Evolutionary conservation across 2,329 filamentous ascomycete genomes (phyloP).

Genomic region (Domatiomyces globalis): DNA sequence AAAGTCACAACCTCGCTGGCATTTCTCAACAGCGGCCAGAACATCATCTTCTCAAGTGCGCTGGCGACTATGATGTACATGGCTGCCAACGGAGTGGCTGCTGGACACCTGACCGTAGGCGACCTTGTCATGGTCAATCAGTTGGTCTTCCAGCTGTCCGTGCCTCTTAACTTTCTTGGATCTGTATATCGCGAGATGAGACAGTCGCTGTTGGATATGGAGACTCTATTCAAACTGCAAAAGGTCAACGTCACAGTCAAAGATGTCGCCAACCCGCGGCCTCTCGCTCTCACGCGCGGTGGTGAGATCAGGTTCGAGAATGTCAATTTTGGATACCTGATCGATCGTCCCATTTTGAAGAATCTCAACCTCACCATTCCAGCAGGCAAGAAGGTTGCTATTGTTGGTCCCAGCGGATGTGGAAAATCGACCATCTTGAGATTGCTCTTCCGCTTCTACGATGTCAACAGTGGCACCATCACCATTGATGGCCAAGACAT

Average conservation of each 20-base stretch:
- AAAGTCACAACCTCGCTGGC: constrained; percentile 91
- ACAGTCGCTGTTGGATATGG: constrained; percentile 94
- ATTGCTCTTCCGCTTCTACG: constrained; percentile 87
- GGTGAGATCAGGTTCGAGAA: constrained; percentile 92
- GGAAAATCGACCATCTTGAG: constrained; percentile 89
- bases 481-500: constrained; percentile 89
- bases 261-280: constrained; percentile 59
- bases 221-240: constrained; percentile 92
- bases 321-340: constrained; percentile 83
- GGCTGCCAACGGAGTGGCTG: constrained; percentile 75
- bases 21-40: constrained; percentile 87
- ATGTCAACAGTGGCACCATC: constrained; percentile 71
- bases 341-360: constrained; percentile 71
- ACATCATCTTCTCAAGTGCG: constrained; percentile 89
- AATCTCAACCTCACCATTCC: constrained; percentile 81
- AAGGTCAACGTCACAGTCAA: constrained; percentile 84
- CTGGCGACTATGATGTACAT: constrained; percentile 98
- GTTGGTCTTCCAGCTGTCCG: constrained; percentile 92
- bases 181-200: constrained; percentile 92
- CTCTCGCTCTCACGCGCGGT: constrained; percentile 56
- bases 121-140: constrained; percentile 99
- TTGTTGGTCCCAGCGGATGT: constrained; percentile 89
- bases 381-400: constrained; percentile 86
- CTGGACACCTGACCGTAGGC: constrained; percentile 70
- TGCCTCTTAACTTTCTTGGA: constrained; percentile 94